phyloP scores from a whole-genome alignment of 2,329 filamentous ascomycete genomes.

The Claviceps pusilla region DNA sequence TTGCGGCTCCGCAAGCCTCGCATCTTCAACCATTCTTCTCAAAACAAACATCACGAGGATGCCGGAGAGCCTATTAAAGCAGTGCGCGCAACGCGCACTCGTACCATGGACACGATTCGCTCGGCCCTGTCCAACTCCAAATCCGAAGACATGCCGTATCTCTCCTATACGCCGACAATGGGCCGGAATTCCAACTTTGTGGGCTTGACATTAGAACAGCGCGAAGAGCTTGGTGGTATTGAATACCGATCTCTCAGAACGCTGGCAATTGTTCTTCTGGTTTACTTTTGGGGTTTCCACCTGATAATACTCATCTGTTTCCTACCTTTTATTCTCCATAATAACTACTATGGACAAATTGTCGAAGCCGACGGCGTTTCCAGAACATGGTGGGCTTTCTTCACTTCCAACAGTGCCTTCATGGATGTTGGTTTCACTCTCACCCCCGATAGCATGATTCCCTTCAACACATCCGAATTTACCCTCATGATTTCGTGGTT shows the following conservation, averaged over 20 bases:
- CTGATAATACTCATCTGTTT: constrained; percentile 59
- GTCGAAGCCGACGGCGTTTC: constrained; percentile 48
- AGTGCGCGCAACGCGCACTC: constrained; percentile 20
- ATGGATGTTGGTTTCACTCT: constrained; percentile 91
- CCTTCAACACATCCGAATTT: constrained; percentile 64
- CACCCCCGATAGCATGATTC: constrained; percentile 85
- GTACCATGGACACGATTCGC: constrained; percentile 45
- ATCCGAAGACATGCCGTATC: constrained; percentile 60
- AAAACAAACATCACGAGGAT: constrained; percentile 25
- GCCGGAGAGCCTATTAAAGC: constrained; percentile 12
- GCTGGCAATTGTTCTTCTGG: constrained; percentile 59
- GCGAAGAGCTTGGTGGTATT: constrained; percentile 89
- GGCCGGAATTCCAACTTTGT: constrained; percentile 88
- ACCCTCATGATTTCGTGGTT: constrained; percentile 67
- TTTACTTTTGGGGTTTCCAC: constrained; percentile 75
- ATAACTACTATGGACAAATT: constrained; percentile 44
- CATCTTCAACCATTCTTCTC: constrained; percentile 20
- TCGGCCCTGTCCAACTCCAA: constrained; percentile 39
- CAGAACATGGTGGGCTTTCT: constrained; percentile 82
- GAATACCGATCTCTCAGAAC: constrained; percentile 89
- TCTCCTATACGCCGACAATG: constrained; percentile 86
- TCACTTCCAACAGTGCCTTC: constrained; percentile 75
- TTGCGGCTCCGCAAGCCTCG: constrained; percentile 31
- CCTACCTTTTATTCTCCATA: constrained; percentile 64
- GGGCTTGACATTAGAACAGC: constrained; percentile 74